Evolutionary conservation across 192 early-diverging fungal genomes (phyloP), one percentile per base, ranked within the genome.

Genomic region (Podila horticola): DNA sequence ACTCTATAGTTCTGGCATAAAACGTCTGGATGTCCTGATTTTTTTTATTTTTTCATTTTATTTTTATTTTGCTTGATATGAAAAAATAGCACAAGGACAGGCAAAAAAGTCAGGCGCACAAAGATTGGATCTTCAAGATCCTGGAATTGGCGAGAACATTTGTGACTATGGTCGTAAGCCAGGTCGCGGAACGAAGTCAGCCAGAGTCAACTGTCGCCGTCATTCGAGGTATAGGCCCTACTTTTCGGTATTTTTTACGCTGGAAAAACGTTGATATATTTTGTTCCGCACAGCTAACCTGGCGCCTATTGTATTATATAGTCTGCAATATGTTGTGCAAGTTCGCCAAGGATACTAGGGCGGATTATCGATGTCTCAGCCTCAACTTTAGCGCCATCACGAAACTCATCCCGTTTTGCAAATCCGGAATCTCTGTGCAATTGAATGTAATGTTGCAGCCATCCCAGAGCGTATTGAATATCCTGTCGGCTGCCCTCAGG

Each of bases 261-360:
- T n/a, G 38, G 4, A 20, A 15, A 38, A 31, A 38, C 34, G 8
- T 36, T 36, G 34, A 6, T 62, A 17, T 58, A 30, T 30, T n/a
- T 29, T 11, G 20, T 57, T 57, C 34, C 58, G 4, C 15, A 45
- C 15, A 45, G 15, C 15, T 45, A 45, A 45, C 4, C 1, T 45
- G 41, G 41, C 15, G 15, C 62, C 15, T 62, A 30, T 24, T n/a
- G 3, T n/a, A 17, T 33, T 13, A 4, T 13, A 4, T 50, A 81
- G 77, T 73, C 20, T 73, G 71, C 55, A 81, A 81, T 34, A 73
- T 81, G 62, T 29, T 81, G 11, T 31, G 68, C 41, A 55, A 51
- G 8, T 81, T 64, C 38, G 71, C 67, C 20, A 57, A 69, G 17
- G 67, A 66, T 9, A 64, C 77, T 0, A 48, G 63, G 15, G 64